Evolutionary conservation across 257 asterid species (phyloP).

Genomic region (Fraxinus pennsylvanica): DNA sequence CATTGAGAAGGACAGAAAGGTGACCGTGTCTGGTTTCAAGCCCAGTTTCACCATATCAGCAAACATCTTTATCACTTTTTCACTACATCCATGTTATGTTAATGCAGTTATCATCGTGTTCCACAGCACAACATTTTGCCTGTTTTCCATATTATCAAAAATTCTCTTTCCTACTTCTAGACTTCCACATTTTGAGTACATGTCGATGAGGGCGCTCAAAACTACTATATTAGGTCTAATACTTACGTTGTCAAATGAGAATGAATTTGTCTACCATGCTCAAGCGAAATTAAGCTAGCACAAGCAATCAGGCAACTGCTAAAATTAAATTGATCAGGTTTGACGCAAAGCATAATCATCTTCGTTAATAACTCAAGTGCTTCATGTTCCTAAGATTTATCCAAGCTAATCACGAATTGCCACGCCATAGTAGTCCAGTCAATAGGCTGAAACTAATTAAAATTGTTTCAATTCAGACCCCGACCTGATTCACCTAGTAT

Average conservation of each 20-base stretch:
- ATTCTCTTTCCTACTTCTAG: slow-evolving; percentile 47
- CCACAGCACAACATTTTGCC: slow-evolving; percentile 58
- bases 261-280: slow-evolving; percentile 68
- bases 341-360: slow-evolving; percentile 44
- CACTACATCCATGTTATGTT: slow-evolving; percentile 64
- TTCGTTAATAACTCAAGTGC: slow-evolving; percentile 49
- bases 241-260: slow-evolving; percentile 47
- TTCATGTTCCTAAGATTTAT: slow-evolving; percentile 12
- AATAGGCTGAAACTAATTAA: too few relatives aligned
- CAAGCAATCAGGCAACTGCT: slow-evolving; percentile 66
- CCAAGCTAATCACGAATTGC: background rate
- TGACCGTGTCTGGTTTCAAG: slow-evolving; percentile 53
- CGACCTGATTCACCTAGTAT: too few relatives aligned
- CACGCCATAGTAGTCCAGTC: background rate
- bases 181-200: slow-evolving; percentile 75
- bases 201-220: slow-evolving; percentile 65
- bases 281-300: slow-evolving; percentile 45
- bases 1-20: slow-evolving; percentile 64
- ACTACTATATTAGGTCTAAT: slow-evolving; percentile 54
- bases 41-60: slow-evolving; percentile 53
- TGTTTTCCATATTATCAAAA: slow-evolving; percentile 40
- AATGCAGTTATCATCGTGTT: slow-evolving; percentile 67
- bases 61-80: slow-evolving; percentile 46
- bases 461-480: too few relatives aligned
- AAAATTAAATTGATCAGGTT: slow-evolving; percentile 66